Evolutionary conservation across 2,329 filamentous ascomycete species (phyloP).

Genomic region (Xylaria sp.): DNA sequence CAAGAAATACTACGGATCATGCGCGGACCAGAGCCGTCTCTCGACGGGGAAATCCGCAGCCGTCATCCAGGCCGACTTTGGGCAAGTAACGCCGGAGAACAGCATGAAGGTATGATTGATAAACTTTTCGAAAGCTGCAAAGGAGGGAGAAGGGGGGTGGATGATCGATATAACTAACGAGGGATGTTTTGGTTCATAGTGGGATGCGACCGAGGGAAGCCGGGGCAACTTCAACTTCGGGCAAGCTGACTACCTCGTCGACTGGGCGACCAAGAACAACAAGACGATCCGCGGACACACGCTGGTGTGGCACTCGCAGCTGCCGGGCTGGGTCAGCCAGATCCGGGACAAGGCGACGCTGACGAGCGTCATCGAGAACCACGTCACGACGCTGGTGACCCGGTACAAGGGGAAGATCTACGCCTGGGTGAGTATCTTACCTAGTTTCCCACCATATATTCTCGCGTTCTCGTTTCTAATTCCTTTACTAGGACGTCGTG

Average conservation of each 20-base stretch:
- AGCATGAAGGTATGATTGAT: constrained; percentile 52
- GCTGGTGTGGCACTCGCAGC: constrained; percentile 71
- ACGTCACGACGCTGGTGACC: constrained; percentile 66
- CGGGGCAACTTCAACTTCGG: constrained; percentile 65
- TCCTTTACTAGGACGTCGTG: constrained; percentile 61
- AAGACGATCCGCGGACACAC: constrained; percentile 73
- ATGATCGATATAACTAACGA: constrained; percentile 5
- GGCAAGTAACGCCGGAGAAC: constrained; percentile 74
- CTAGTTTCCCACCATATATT: too few relatives aligned
- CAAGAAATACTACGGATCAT: constrained; percentile 72
- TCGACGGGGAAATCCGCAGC: constrained; percentile 59
- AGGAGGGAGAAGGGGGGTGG: too few relatives aligned
- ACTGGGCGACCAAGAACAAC: constrained; percentile 65
- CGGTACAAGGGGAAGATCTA: constrained; percentile 71
- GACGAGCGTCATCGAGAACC: constrained; percentile 65
- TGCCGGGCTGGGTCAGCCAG: constrained; percentile 67
- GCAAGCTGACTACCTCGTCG: constrained; percentile 67
- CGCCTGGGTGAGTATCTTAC: constrained; percentile 48
- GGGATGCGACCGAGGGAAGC: constrained; percentile 60
- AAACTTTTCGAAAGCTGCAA: neutral
- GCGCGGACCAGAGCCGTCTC: constrained; percentile 64
- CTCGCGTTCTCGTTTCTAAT: constrained; percentile 50
- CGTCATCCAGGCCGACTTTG: constrained; percentile 70
- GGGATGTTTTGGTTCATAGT: constrained; percentile 61
- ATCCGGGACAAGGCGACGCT: constrained; percentile 53